phyloP scores from a whole-genome alignment of 345 rosid genomes.

The Pugionium cornutum region DNA sequence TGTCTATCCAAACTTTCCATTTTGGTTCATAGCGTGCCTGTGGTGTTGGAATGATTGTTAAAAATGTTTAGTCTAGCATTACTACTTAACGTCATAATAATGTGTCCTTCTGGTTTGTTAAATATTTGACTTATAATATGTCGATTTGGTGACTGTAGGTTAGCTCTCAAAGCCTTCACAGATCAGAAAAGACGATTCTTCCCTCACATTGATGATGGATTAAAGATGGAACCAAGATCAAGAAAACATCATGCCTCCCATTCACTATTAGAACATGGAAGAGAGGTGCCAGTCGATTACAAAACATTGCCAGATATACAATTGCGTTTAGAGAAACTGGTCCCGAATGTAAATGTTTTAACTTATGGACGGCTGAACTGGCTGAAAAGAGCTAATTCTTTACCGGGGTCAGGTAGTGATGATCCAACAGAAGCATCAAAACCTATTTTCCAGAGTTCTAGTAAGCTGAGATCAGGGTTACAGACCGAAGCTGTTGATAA shows the following conservation, averaged over 20 bases:
- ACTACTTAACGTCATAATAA: background rate
- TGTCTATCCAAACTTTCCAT: background rate
- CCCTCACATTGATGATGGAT: conserved; percentile 78
- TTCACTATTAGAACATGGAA: conserved; percentile 35
- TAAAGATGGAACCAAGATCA: conserved; percentile 45
- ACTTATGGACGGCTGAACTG: conserved; percentile 77
- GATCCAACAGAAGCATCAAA: conserved; percentile 56
- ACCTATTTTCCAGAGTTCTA: conserved; percentile 55
- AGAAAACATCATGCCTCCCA: conserved; percentile 55
- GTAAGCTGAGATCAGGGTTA: conserved; percentile 55
- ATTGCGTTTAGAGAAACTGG: conserved; percentile 55
- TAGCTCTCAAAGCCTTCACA: conserved; percentile 92
- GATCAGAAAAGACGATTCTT: conserved; percentile 91
- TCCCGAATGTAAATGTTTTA: conserved; percentile 59
- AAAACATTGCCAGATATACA: conserved; percentile 68
- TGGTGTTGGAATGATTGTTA: conserved; percentile 5
- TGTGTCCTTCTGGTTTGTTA: conserved; percentile 6
- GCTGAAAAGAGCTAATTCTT: conserved; percentile 75
- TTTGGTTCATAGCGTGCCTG: background rate
- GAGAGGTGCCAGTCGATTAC: conserved; percentile 53
- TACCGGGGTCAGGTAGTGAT: conserved; percentile 65
- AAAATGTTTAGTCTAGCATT: background rate
- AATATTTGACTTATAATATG: conserved; percentile 1
- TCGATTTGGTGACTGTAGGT: conserved; percentile 45
- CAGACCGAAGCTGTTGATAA: conserved; percentile 52